Percentiles rank a stretch among this genome's conserved stretches.
phyloP scores from a whole-genome alignment of 352 stramenopile genomes.

The Phytophthora syringae region DNA sequence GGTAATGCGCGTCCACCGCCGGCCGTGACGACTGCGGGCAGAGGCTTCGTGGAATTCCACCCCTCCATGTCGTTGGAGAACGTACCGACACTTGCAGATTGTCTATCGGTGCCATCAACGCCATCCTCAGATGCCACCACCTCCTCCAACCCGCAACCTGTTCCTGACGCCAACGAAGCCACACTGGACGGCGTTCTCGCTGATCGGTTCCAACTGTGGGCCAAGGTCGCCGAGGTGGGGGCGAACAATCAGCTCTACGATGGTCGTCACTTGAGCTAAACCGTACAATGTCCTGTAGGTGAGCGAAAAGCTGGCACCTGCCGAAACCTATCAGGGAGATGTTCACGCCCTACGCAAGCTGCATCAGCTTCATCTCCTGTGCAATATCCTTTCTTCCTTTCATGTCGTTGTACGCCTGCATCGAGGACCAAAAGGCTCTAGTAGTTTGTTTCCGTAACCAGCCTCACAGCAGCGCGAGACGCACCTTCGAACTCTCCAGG shows the following conservation, averaged over 20 bases:
- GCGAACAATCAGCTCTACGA: not conserved
- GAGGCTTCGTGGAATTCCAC: conserved; percentile 65
- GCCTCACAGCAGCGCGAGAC: conserved; percentile 61
- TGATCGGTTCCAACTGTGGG: conserved; percentile 39
- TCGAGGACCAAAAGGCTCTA: not conserved
- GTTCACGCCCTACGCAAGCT: conserved; percentile 49
- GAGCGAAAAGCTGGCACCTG: conserved; percentile 35
- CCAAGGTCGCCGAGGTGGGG: conserved; percentile 37
- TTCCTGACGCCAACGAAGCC: conserved; percentile 4
- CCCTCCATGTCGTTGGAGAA: conserved; percentile 73
- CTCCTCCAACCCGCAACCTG: not conserved
- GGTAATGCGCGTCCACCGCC: conserved; percentile 12
- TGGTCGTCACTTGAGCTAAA: not conserved
- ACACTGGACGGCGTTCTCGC: conserved; percentile 34
- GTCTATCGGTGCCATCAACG: conserved; percentile 21
- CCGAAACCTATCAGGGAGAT: conserved; percentile 43
- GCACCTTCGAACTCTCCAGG: conserved; percentile 61
- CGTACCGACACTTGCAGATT: conserved; percentile 31
- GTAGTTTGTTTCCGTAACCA: conserved; percentile 15
- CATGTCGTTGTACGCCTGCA: not conserved
- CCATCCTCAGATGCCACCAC: not conserved
- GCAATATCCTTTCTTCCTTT: conserved; percentile 77
- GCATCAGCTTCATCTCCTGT: conserved; percentile 64
- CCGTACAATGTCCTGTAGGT: conserved; percentile 23
- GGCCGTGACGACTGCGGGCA: conserved; percentile 16